These are phyloP conservation scores for Colletotrichum plurivorum DNA, from an alignment of 2,329 filamentous ascomycete genomes.

Conservation along the genomic window DNA sequence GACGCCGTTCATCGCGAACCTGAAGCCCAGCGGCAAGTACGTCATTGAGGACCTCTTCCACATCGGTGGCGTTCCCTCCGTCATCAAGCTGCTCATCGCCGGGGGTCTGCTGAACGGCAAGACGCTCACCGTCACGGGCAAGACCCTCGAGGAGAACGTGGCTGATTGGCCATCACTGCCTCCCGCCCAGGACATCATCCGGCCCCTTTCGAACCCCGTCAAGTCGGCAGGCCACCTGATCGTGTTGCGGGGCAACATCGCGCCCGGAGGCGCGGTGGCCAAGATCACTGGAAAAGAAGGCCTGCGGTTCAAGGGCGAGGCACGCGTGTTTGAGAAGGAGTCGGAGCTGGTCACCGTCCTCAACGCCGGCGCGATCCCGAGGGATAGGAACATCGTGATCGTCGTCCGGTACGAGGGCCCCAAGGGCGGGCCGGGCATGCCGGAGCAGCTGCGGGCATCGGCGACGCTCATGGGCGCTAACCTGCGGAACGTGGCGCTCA, in stretches of 20 bases:
- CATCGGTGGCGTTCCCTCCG: slow-evolving; percentile 86
- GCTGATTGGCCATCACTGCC: slow-evolving; percentile 82
- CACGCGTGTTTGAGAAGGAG: slow-evolving; percentile 90
- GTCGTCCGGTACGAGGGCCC: slow-evolving; percentile 97
- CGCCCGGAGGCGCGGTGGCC: slow-evolving; percentile 89
- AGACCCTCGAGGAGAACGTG: slow-evolving; percentile 86
- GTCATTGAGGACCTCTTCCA: slow-evolving; percentile 91
- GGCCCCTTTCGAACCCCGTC: slow-evolving; percentile 79
- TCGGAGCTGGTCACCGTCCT: slow-evolving; percentile 82
- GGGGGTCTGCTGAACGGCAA: slow-evolving; percentile 81
- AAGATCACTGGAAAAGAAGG: slow-evolving; percentile 99
- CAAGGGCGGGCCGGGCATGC: slow-evolving; percentile 95
- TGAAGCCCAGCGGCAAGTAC: slow-evolving; percentile 87
- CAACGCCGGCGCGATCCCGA: slow-evolving; percentile 72
- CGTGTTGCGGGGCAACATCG: slow-evolving; percentile 88
- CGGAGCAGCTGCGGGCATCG: slow-evolving; percentile 89
- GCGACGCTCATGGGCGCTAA: slow-evolving; percentile 95
- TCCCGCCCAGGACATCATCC: slow-evolving; percentile 86
- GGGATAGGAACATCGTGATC: slow-evolving; percentile 84
- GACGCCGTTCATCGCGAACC: slow-evolving; percentile 87
- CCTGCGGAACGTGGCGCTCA: slow-evolving; percentile 87
- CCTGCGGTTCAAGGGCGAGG: slow-evolving; percentile 83
- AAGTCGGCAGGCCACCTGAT: slow-evolving; percentile 90
- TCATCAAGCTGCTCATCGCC: slow-evolving; percentile 88
- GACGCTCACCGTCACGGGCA: slow-evolving; percentile 87